phyloP scores from a whole-genome alignment of 2,329 filamentous ascomycete species.

The Arthrobotrys conoides region DNA sequence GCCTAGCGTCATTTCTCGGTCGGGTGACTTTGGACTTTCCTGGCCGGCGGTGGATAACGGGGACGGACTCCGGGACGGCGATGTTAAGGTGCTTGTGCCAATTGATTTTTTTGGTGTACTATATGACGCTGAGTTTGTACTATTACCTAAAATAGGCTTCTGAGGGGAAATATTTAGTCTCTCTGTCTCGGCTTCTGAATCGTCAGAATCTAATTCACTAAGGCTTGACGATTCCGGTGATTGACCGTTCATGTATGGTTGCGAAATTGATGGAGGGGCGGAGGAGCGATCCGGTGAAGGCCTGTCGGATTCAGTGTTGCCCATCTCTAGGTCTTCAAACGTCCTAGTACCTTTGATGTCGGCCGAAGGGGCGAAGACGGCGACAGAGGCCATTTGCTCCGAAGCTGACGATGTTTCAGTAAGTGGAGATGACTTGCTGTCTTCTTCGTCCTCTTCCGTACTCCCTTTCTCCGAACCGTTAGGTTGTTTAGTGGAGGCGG shows the following conservation, averaged over 20 bases:
- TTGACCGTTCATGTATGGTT: conserved; percentile 65
- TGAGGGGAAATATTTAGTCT: conserved; percentile 90
- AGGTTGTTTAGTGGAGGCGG: conserved; percentile 35
- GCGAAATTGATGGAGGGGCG: conserved; percentile 69
- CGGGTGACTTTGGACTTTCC: conserved; percentile 58
- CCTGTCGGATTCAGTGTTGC: conserved; percentile 62
- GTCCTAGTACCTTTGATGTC: conserved; percentile 61
- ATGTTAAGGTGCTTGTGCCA: conserved; percentile 59
- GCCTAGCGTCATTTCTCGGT: conserved; percentile 58
- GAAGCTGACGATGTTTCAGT: conserved; percentile 57
- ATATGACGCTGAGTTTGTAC: conserved; percentile 68
- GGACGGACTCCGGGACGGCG: conserved; percentile 54
- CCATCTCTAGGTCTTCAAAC: conserved; percentile 61
- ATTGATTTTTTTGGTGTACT: conserved; percentile 60
- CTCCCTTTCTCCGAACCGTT: conserved; percentile 57
- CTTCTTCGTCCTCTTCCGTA: conserved; percentile 60
- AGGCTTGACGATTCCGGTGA: conserved; percentile 65
- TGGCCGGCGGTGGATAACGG: conserved; percentile 51
- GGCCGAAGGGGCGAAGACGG: conserved; percentile 57
- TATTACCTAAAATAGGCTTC: conserved; percentile 73
- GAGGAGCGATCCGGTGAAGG: conserved; percentile 60
- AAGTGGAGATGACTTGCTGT: conserved; percentile 56
- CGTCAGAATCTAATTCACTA: conserved; percentile 69
- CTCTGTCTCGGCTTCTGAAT: conserved; percentile 77
- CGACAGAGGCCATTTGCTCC: conserved; percentile 58